Conservation (phyloP, 345 rosid species). For the Iberis pinnata region DNA sequence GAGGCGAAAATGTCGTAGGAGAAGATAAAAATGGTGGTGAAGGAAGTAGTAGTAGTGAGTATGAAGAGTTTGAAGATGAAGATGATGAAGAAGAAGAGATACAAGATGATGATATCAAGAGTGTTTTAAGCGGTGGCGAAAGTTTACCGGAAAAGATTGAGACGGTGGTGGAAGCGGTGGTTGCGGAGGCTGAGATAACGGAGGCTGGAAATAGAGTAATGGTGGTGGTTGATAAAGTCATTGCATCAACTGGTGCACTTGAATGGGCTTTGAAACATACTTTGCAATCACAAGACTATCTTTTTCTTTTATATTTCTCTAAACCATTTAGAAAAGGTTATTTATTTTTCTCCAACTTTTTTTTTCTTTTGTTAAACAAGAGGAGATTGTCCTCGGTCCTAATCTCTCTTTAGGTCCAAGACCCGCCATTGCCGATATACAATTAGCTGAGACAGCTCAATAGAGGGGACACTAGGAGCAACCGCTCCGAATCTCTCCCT, state of each 20-base stretch:
- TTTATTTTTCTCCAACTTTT: neutral
- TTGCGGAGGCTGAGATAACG: conserved; percentile 9
- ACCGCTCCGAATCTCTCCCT: no score
- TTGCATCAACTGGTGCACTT: conserved; percentile 70
- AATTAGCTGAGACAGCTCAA: no score
- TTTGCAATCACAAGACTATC: conserved; percentile 47
- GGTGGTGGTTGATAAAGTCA: conserved; percentile 74
- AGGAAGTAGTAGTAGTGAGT: conserved; percentile 14
- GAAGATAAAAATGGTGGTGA: conserved; percentile 1
- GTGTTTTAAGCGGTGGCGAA: conserved; percentile 9
- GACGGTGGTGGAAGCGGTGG: conserved; percentile 7
- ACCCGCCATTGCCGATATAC: no score
- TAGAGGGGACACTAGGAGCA: no score
- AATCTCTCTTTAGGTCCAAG: no score
- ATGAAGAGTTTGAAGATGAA: conserved; percentile 22
- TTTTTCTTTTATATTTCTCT: conserved; percentile 53
- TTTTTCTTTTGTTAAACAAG: no score
- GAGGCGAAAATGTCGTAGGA: conserved; percentile 10
- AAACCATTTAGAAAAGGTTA: conserved; percentile 44
- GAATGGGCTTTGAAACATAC: conserved; percentile 79
- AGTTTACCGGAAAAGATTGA: conserved; percentile 3
- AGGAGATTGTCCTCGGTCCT: no score
- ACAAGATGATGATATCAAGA: conserved; percentile 20
- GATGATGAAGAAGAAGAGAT: neutral
- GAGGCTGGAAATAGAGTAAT: conserved; percentile 54